Evolutionary conservation across 2,329 filamentous ascomycete species (phyloP), one percentile per base, ranked within the genome.

Genomic region (Pestalotiopsis fici): DNA sequence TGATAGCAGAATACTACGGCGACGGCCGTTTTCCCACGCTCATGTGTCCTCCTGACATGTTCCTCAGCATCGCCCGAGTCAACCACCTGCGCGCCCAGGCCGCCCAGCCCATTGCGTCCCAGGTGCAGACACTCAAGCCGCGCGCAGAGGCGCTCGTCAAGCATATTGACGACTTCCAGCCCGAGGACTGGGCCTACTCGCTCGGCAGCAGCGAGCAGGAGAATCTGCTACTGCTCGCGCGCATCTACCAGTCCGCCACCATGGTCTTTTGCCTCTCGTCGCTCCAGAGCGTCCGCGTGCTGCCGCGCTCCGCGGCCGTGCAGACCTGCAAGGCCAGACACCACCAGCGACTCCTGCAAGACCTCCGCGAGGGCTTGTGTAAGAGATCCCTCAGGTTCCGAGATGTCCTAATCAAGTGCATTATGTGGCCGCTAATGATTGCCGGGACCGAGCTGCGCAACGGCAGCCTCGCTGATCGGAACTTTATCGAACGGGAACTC

Each of bases 351-450:
- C 65, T 77, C 1, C 69, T 76, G 2, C 21, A 67, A 0, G 70
- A 75, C 27, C 37, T 62, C 7, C n/a, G 13, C 23, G 23, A 62
- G 21, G 59, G 59, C 11, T 7, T 62, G 39, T 50, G 43, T 18
- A 2, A 18, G 18, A 5, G n/a, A 12, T 62, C 59, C 9, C 12
- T 25, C 6, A 7, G 50, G 25, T 31, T 64, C 27, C 21, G 47
- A 23, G 21, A 50, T 21, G 21, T 61, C 37, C 65, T 75, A n/a
- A 72, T 70, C 37, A 69, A 68, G 62, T 74, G 71, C 37, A 65
- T 77, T 43, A 66, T 78, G 54, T 80, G 79, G 78, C 74, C 76
- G 7, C 70, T 79, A 9, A 68, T 78, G 0, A 74, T 81, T 6
- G 74, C 77, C 5, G 78, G 78, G 2, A 70, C 73, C 25, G 67